phyloP scores from a whole-genome alignment of 352 stramenopile genomes.

The Pythium utonaiense region DNA sequence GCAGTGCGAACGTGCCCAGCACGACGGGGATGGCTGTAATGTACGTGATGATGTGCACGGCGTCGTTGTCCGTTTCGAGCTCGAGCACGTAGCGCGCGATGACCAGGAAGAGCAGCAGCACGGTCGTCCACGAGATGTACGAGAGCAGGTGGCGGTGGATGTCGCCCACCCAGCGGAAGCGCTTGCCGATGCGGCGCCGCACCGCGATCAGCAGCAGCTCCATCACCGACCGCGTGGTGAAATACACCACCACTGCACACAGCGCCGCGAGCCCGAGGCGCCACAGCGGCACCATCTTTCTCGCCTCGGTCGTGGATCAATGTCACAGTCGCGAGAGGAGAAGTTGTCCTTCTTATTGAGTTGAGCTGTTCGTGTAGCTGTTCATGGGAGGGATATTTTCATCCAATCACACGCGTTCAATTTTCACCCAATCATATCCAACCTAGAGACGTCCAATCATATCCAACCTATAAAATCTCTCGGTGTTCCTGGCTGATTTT shows the following conservation, averaged over 20 bases:
- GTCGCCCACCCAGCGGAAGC: slow-evolving; percentile 72
- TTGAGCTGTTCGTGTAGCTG: not conserved
- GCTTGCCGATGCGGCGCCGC: slow-evolving; percentile 54
- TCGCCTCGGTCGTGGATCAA: not conserved
- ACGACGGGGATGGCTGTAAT: slow-evolving; percentile 60
- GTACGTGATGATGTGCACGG: slow-evolving; percentile 55
- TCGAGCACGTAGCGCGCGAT: slow-evolving; percentile 57
- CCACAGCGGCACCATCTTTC: slow-evolving; percentile 43
- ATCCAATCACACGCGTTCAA: too few relatives aligned
- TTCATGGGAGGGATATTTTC: too few relatives aligned
- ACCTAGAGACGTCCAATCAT: not conserved
- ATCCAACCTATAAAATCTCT: slow-evolving; percentile 9
- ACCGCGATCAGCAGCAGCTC: slow-evolving; percentile 48
- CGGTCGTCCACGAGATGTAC: slow-evolving; percentile 72
- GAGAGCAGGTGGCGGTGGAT: slow-evolving; percentile 75
- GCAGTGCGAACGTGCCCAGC: slow-evolving; percentile 66
- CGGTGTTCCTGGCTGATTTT: too few relatives aligned
- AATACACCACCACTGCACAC: slow-evolving; percentile 40
- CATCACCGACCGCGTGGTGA: slow-evolving; percentile 48
- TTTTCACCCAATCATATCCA: slow-evolving; percentile 9
- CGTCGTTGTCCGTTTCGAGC: slow-evolving; percentile 38
- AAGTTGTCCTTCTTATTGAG: too few relatives aligned
- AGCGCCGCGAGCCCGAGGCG: slow-evolving; percentile 48
- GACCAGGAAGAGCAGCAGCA: slow-evolving; percentile 42
- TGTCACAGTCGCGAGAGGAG: too few relatives aligned